These are phyloP conservation scores for Neurospora crassa DNA, from an alignment of 2,329 filamentous ascomycete genomes.

Conservation along the genomic window DNA sequence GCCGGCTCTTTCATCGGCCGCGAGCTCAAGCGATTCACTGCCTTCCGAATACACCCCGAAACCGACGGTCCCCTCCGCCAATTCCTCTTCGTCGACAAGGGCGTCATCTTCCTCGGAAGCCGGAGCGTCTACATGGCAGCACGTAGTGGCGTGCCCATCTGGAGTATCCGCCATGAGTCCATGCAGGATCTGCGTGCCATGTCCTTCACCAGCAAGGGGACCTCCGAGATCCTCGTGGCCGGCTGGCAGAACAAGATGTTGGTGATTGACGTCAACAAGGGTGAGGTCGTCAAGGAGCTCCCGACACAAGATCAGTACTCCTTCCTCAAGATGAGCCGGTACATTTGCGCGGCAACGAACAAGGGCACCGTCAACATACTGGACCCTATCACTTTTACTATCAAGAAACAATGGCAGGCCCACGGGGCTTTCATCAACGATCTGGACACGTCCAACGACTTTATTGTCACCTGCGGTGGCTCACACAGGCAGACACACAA, in stretches of 20 bases:
- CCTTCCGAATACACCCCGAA: constrained; percentile 68
- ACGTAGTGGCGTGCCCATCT: constrained; percentile 72
- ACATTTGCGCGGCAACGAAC: constrained; percentile 85
- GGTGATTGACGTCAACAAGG: constrained; percentile 60
- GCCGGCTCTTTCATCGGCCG: constrained; percentile 81
- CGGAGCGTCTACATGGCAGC: constrained; percentile 83
- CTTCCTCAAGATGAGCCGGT: constrained; percentile 82
- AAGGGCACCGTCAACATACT: constrained; percentile 78
- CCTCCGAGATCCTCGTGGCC: constrained; percentile 74
- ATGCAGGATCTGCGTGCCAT: constrained; percentile 89
- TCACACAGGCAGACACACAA: constrained; percentile 68
- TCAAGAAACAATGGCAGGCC: constrained; percentile 83
- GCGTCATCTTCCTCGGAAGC: constrained; percentile 75
- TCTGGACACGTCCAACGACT: constrained; percentile 94
- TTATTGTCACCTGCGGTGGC: constrained; percentile 90
- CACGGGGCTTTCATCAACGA: constrained; percentile 86
- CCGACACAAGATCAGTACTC: constrained; percentile 70
- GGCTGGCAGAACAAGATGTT: constrained; percentile 84
- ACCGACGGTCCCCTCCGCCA: constrained; percentile 76
- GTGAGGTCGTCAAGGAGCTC: constrained; percentile 46
- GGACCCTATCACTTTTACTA: constrained; percentile 65
- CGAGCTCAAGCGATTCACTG: constrained; percentile 82
- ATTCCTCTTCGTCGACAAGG: constrained; percentile 83
- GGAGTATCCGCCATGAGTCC: constrained; percentile 69
- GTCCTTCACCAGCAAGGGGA: constrained; percentile 85